phyloP scores from a whole-genome alignment of 2,329 filamentous ascomycete species.

The Sclerotinia sclerotiorum region DNA sequence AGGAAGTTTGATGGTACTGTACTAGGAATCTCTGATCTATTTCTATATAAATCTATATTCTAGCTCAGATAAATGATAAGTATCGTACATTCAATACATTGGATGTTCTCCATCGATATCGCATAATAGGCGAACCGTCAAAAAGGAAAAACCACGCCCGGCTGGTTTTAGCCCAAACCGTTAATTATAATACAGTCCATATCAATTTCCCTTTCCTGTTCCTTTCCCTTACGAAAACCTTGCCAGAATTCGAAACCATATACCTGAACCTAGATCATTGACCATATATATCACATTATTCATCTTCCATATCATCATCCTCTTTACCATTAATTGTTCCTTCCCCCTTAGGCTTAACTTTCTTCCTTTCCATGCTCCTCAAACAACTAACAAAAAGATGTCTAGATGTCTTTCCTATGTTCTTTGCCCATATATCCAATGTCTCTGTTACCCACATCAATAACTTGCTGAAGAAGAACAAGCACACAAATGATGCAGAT shows the following conservation, averaged over 20 bases:
- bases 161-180: background rate
- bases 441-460: constrained; percentile 50
- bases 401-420: constrained; percentile 17
- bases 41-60: background rate
- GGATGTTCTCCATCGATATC: background rate
- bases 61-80: background rate
- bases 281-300: background rate
- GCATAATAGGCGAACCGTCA: background rate
- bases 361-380: constrained; percentile 6
- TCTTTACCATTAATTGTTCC: background rate
- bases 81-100: background rate
- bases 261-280: background rate
- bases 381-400: constrained; percentile 11
- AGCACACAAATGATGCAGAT: constrained; percentile 54
- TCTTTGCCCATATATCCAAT: constrained; percentile 41
- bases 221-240: background rate
- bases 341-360: background rate
- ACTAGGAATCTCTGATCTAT: background rate
- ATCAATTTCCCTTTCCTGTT: background rate
- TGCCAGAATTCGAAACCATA: background rate
- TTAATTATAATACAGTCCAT: background rate
- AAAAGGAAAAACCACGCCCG: background rate
- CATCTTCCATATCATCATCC: constrained; percentile 10
- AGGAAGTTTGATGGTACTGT: background rate
- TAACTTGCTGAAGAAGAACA: constrained; percentile 55